Evolutionary conservation across 2,329 filamentous ascomycete species (phyloP).

Genomic region (Botrytis deweyae): DNA sequence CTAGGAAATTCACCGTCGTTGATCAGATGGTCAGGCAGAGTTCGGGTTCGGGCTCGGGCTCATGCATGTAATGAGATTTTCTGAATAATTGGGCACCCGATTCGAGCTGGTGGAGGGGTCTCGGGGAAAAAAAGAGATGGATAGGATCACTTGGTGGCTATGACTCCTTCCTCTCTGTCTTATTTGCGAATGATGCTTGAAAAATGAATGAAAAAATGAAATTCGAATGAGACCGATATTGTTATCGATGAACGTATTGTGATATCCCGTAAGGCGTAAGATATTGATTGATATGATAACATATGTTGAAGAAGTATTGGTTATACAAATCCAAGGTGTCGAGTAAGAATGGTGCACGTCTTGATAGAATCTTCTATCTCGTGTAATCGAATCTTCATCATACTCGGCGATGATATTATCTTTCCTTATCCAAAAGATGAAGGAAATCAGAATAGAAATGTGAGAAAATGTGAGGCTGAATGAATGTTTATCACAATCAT

Average conservation of each 20-base stretch:
- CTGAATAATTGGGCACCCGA: conserved; percentile 22
- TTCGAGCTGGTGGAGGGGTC: conserved; percentile 24
- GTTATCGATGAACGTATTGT: background rate
- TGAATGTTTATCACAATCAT: background rate
- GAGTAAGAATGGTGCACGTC: conserved; percentile 35
- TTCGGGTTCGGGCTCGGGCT: conserved; percentile 8
- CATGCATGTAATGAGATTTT: conserved; percentile 23
- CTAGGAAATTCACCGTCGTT: background rate
- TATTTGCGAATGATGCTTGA: conserved; percentile 1
- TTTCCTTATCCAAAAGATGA: background rate
- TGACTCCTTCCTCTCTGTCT: background rate
- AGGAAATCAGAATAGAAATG: background rate
- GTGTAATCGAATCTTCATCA: background rate
- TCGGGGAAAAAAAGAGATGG: background rate
- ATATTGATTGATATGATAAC: conserved; percentile 4
- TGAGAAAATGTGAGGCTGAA: background rate
- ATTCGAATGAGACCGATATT: background rate
- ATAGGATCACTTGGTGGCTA: conserved; percentile 21
- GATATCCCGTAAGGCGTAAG: background rate
- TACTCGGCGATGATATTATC: background rate
- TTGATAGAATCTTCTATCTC: conserved; percentile 18
- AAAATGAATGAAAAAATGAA: background rate
- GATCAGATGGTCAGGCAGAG: conserved; percentile 19
- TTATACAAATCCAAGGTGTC: conserved; percentile 19
- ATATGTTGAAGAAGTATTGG: conserved; percentile 37